Conservation (phyloP, 106 monocot species). For the Allium cepa region DNA sequence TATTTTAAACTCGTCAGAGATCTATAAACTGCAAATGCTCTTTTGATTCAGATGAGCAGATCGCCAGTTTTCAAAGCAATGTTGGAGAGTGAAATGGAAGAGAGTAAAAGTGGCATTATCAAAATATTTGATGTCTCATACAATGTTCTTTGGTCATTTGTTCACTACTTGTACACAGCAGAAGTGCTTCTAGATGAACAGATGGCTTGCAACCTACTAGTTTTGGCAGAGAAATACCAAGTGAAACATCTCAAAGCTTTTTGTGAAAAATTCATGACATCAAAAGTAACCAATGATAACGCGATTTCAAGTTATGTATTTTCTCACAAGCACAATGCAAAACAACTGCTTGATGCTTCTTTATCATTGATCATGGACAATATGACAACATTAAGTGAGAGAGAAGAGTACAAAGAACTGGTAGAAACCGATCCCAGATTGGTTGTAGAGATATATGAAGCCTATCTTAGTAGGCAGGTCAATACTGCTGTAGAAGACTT, state of each 20-base stretch:
- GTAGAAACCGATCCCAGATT: constrained; percentile 80
- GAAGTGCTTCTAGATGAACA: constrained; percentile 81
- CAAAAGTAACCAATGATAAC: constrained; percentile 79
- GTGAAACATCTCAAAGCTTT: constrained; percentile 82
- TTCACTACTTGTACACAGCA: constrained; percentile 87
- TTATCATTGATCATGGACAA: constrained; percentile 67
- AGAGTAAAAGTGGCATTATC: constrained; percentile 77
- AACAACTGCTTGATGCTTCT: constrained; percentile 56
- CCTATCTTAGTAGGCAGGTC: constrained; percentile 15
- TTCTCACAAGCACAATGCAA: constrained; percentile 66
- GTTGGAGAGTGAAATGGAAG: constrained; percentile 90
- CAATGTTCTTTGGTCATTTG: constrained; percentile 70
- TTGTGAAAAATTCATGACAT: constrained; percentile 87
- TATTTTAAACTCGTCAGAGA: not conserved
- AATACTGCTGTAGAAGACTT: constrained; percentile 13
- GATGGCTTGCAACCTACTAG: constrained; percentile 59
- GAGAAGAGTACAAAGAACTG: constrained; percentile 61
- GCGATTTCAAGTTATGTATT: constrained; percentile 63
- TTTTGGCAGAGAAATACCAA: constrained; percentile 88
- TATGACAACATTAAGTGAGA: constrained; percentile 47
- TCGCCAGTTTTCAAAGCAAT: constrained; percentile 93
- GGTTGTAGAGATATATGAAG: constrained; percentile 23
- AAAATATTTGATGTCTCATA: constrained; percentile 74
- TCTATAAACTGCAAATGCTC: not conserved
- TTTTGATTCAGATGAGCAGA: constrained; percentile 62